These are phyloP conservation scores for Asterophora parasitica DNA, from an alignment of 768 basidiomycete genomes.

Conservation along the genomic window DNA sequence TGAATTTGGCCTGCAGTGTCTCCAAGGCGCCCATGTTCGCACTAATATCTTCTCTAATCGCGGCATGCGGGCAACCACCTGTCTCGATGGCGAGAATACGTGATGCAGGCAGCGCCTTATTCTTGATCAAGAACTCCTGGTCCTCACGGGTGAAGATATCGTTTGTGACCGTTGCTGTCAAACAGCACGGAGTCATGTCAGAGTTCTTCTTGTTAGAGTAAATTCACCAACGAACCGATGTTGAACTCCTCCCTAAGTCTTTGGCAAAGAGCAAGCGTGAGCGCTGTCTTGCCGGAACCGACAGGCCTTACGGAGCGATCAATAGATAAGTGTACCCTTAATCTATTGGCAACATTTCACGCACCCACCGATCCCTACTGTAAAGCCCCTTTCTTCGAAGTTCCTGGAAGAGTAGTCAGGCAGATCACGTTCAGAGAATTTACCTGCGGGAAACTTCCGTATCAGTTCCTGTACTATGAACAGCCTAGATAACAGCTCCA, in stretches of 20 bases:
- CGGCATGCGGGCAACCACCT: constrained; percentile 96
- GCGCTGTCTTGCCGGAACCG: constrained; percentile 96
- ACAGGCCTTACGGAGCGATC: constrained; percentile 62
- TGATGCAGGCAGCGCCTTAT: constrained; percentile 76
- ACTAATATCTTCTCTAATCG: constrained; percentile 96
- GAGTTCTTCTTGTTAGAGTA: neutral
- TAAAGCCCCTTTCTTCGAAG: constrained; percentile 92
- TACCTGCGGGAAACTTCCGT: constrained; percentile 47
- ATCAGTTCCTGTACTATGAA: neutral
- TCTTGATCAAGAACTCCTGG: constrained; percentile 93
- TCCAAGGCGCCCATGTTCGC: constrained; percentile 97
- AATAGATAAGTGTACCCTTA: constrained; percentile 1
- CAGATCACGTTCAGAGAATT: constrained; percentile 86
- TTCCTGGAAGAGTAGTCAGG: constrained; percentile 82
- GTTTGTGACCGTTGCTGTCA: constrained; percentile 90
- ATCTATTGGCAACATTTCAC: constrained; percentile 16
- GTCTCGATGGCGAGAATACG: constrained; percentile 97
- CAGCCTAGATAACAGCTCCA: neutral
- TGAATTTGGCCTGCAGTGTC: constrained; percentile 86
- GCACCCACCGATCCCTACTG: constrained; percentile 96
- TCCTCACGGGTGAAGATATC: constrained; percentile 99
- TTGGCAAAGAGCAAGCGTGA: constrained; percentile 87
- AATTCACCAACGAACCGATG: constrained; percentile 57
- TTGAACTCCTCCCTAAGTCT: constrained; percentile 79
- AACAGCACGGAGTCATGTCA: neutral